Evolutionary conservation across 2,329 filamentous ascomycete genomes (phyloP).

Genomic region (Diplocarpon rosae): DNA sequence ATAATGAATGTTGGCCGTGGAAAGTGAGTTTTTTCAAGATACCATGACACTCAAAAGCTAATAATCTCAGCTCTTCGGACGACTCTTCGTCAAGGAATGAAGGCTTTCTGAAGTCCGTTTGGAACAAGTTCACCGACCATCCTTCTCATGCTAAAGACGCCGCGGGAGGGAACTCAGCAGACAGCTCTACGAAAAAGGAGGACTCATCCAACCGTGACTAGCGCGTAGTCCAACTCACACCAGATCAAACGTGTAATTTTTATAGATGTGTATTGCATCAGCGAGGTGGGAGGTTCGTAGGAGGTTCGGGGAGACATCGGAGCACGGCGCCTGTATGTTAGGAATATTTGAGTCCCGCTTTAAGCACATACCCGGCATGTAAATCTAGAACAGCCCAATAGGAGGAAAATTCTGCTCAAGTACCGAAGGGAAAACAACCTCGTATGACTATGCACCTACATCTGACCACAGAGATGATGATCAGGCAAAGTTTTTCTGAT

Average conservation of each 20-base stretch:
- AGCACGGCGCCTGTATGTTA: slow-evolving; percentile 15
- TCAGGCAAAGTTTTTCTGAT: too few species aligned
- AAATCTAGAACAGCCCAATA: slow-evolving; percentile 14
- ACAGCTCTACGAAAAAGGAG: slow-evolving; percentile 1
- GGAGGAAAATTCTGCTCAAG: slow-evolving; percentile 15
- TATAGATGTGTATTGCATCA: slow-evolving; percentile 16
- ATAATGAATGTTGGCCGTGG: slow-evolving; percentile 69
- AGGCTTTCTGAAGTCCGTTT: slow-evolving; percentile 84
- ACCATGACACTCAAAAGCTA: not conserved
- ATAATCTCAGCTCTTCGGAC: slow-evolving; percentile 5
- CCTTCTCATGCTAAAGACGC: slow-evolving; percentile 31
- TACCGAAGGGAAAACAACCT: not conserved
- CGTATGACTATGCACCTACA: too few species aligned
- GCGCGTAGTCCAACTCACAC: not conserved
- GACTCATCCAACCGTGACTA: slow-evolving; percentile 4
- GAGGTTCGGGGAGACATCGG: slow-evolving; percentile 7
- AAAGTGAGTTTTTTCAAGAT: slow-evolving; percentile 34
- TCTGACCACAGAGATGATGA: too few species aligned
- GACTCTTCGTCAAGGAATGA: slow-evolving; percentile 48
- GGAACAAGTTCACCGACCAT: slow-evolving; percentile 87
- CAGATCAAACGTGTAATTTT: slow-evolving; percentile 6
- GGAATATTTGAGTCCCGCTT: not conserved
- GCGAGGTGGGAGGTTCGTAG: slow-evolving; percentile 7
- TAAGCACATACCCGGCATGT: slow-evolving; percentile 10
- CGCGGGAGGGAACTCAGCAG: not conserved